phyloP scores from a whole-genome alignment of 139 green algal species.

The Dunaliella primolecta region DNA sequence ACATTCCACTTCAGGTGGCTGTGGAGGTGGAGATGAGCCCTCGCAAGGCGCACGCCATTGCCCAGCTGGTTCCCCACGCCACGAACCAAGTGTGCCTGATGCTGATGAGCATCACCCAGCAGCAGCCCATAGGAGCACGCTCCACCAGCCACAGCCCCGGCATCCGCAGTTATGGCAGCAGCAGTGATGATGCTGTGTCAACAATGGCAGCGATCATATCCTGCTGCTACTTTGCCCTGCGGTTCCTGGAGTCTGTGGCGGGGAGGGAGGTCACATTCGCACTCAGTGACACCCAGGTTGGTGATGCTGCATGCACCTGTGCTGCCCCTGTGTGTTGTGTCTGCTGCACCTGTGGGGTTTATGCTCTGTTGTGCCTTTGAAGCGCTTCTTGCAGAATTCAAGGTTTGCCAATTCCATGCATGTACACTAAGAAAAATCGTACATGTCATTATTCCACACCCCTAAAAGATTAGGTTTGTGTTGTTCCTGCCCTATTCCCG shows the following conservation, averaged over 20 bases:
- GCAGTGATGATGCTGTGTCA: too few species aligned
- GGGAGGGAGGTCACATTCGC: conserved; percentile 15
- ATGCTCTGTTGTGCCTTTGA: too few species aligned
- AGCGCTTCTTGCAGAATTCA: too few species aligned
- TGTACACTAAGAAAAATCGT: too few species aligned
- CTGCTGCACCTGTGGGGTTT: too few species aligned
- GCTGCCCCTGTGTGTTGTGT: too few species aligned
- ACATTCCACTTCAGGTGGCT: not conserved
- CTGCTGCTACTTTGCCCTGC: not conserved
- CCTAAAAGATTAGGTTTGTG: too few species aligned
- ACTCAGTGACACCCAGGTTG: not conserved
- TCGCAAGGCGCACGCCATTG: not conserved
- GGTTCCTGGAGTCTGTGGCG: conserved; percentile 19
- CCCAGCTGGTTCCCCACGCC: not conserved
- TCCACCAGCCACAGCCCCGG: not conserved
- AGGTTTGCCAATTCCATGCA: too few species aligned
- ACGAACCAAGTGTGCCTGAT: not conserved
- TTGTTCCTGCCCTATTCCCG: too few species aligned
- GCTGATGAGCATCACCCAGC: not conserved
- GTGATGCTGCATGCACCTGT: too few species aligned
- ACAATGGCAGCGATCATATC: not conserved
- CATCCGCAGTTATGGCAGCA: not conserved
- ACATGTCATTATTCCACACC: too few species aligned
- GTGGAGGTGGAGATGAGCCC: not conserved
- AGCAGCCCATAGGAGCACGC: not conserved